Evolutionary conservation across 139 green algal species (phyloP), one percentile per base, ranked within the genome.

Genomic region (Chlorella sp.): DNA sequence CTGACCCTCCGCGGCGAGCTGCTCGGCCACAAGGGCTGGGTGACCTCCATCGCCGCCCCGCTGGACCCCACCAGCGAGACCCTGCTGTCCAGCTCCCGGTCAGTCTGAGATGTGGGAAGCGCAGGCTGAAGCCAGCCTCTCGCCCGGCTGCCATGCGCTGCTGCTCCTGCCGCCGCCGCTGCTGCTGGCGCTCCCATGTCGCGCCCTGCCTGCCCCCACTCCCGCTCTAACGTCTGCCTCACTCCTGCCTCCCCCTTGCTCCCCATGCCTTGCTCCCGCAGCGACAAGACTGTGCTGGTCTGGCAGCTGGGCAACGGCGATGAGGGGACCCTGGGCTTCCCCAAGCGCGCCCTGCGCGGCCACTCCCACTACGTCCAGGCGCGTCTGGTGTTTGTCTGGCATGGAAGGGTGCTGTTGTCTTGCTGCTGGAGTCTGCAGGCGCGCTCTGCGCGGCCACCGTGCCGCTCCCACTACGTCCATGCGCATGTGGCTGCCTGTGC

Each of bases 221-320:
- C 5, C 43, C 8, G 14, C 43, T 11, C 44, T 30, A 26, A 0
- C 26, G 44, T 41, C 20, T 56, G 14, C 26, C 34, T 73, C 67
- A 14, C 8, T 3, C 60, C n/a, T 28, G 1, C 46, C 38, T n/a
- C 38, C 73, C 3, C 62, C 38, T 24, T 28, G 38, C 36, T 32
- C 54, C 30, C 51, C 68, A n/a, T n/a, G n/a, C n/a, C n/a, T n/a
- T n/a, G n/a, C n/a, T n/a, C n/a, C 20, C 70, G 62, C 91, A 97
- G 96, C 65, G 97, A 99, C 92, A 99, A 99, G 96, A 94, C 92
- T 34, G 91, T 99, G 68, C 95, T 99, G 76, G 87, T 98, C 58
- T 99, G 97, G 97, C 89, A 93, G 74, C 93, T 99, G 83, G 96
- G 90, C 30, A 92, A 86, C 73, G 79, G 89, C 44, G 92, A 96